These are phyloP conservation scores for Tuber microsphaerosporum DNA, from an alignment of 495 filamentous ascomycete species.

Conservation along the genomic window DNA sequence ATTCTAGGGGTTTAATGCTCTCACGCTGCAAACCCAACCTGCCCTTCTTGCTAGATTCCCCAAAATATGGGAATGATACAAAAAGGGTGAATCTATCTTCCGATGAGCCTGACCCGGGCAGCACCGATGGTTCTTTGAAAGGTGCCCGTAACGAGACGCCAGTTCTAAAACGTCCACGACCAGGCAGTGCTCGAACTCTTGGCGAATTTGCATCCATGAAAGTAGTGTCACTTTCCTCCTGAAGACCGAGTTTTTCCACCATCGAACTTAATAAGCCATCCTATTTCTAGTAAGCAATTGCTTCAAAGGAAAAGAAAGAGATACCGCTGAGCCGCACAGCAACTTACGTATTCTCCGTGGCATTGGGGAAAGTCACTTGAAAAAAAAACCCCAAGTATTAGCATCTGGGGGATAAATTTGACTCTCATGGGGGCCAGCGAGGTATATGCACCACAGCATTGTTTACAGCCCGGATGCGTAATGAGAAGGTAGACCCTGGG, in stretches of 20 bases:
- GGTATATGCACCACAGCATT: background rate
- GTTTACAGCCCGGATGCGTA: background rate
- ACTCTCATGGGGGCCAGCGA: background rate
- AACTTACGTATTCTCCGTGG: background rate
- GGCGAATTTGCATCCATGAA: background rate
- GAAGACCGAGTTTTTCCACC: background rate
- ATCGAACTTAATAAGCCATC: background rate
- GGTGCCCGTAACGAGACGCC: background rate
- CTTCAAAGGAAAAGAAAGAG: background rate
- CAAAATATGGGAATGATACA: background rate
- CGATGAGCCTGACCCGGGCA: background rate
- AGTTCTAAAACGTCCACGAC: too few relatives aligned
- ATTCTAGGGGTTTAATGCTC: background rate
- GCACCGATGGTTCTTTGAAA: background rate
- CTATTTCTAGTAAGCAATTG: background rate
- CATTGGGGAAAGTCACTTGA: background rate
- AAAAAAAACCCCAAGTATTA: background rate
- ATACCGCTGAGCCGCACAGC: background rate
- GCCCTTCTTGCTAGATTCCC: background rate
- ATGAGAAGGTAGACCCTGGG: background rate
- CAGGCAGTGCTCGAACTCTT: background rate
- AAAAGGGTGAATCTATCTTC: background rate
- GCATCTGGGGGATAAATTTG: background rate
- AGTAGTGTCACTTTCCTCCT: background rate
- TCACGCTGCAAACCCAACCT: too few relatives aligned